Base-by-base conservation (phyloP, 2,329 filamentous ascomycete species). In the Teratosphaeria destructans region DNA sequence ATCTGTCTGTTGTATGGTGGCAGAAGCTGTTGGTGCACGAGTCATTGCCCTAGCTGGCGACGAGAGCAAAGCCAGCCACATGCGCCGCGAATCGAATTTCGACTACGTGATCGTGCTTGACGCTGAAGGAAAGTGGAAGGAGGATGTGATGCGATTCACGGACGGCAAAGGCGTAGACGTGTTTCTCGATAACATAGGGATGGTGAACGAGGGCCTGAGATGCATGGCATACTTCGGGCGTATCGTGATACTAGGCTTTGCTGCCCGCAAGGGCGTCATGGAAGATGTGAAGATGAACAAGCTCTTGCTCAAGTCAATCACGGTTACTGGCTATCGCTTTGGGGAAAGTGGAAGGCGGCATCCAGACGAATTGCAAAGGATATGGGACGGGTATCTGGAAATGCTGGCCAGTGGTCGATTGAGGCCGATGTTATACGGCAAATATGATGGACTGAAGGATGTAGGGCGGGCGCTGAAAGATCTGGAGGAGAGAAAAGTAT, bases 181-280 rank as follows among this genome's bases (percentile, higher is more conserved):
- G 0, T 79, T 85, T 12, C 81, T 81, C 64, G 83, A 86, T 70
- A 77, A 78, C 7, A 81, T 85, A 11, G 82, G 83, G 0, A 74
- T 82, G 27, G 80, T 85, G 7, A 76, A 80, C 61, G 76, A 77
- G 60, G 81, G 79, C 47, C 67, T 85, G 32, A 78, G 78, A 60
- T 83, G 81, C 63, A 70, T 83, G 35, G 80, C 75, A 27, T 79
- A 83, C 66, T 75, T 77, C 39, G 83, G 82, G 0, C 72, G 78
- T 35, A 70, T 86, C 19, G 74, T 86, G 2, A 73, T 85, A 32
- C 75, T 84, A 2, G 83, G 83, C 0, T 86, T 85, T 66, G 82
- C 82, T 5, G 83, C 79, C 0, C 73, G 78, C 55, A 76, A 71
- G 16, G 80, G 80, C 0, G 70, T 77, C 7, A 79, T 85, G 72